phyloP scores from a whole-genome alignment of 768 basidiomycete genomes.

The Tephrocybe sp. region DNA sequence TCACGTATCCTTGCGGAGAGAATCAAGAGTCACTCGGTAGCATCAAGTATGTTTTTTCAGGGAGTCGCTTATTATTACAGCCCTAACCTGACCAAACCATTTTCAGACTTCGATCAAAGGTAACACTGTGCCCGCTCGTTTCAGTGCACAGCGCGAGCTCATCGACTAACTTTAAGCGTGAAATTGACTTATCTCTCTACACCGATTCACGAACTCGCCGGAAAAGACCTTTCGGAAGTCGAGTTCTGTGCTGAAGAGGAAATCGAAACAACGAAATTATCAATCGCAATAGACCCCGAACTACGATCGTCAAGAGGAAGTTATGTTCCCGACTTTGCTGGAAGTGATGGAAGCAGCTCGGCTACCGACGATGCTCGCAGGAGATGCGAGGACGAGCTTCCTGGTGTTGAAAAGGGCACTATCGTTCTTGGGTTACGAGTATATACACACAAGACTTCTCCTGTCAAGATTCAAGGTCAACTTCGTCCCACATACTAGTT shows the following conservation, averaged over 20 bases:
- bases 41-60: conserved; percentile 13
- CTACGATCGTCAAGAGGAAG: background rate
- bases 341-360: background rate
- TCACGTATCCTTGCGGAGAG: conserved; percentile 15
- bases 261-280: background rate
- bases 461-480: conserved; percentile 4
- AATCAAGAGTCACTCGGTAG: conserved; percentile 15
- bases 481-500: too few relatives aligned
- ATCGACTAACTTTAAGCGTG: background rate
- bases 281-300: background rate
- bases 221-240: conserved; percentile 21
- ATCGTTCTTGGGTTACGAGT: conserved; percentile 6
- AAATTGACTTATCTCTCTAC: conserved; percentile 15
- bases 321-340: too few relatives aligned
- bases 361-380: background rate
- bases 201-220: conserved; percentile 19
- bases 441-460: conserved; percentile 2
- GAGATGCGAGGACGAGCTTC: background rate
- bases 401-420: background rate
- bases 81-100: background rate
- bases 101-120: conserved; percentile 15
- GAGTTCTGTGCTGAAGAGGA: background rate
- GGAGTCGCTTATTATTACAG: background rate
- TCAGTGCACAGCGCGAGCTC: background rate
- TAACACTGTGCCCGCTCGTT: background rate